Evolutionary conservation across 2,329 filamentous ascomycete genomes (phyloP).

Genomic region (Hymenoscyphus repandus): DNA sequence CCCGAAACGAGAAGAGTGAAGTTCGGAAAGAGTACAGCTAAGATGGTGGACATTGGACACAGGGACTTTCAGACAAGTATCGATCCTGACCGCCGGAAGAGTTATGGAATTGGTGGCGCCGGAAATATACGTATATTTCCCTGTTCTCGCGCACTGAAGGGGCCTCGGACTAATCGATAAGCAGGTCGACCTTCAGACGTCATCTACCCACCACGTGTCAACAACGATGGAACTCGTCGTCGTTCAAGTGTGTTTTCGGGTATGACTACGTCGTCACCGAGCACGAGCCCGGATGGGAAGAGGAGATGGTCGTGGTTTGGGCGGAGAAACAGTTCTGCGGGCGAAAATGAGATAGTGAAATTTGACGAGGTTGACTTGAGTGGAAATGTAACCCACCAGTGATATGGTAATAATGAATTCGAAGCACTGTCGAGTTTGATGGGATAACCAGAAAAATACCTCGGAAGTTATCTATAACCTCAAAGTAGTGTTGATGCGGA

Average conservation of each 20-base stretch:
- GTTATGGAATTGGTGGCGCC: constrained; percentile 30
- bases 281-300: constrained; percentile 17
- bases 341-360: background rate
- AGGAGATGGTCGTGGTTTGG: constrained; percentile 17
- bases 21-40: background rate
- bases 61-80: constrained; percentile 1
- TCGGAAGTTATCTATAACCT: no score
- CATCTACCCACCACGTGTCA: constrained; percentile 20
- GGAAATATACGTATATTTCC: constrained; percentile 28
- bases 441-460: background rate
- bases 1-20: background rate
- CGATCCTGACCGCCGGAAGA: constrained; percentile 20
- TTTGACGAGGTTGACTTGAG: constrained; percentile 9
- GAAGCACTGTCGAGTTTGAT: background rate
- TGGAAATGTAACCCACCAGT: background rate
- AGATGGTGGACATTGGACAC: background rate
- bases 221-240: constrained; percentile 19
- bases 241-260: constrained; percentile 21
- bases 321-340: constrained; percentile 9
- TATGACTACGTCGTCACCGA: constrained; percentile 4
- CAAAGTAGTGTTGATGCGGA: background rate
- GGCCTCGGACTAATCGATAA: no score
- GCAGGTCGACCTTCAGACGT: constrained; percentile 28
- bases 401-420: background rate
- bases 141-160: background rate